phyloP scores from a whole-genome alignment of 2,329 filamentous ascomycete species.

The Penicillium brasilianum region DNA sequence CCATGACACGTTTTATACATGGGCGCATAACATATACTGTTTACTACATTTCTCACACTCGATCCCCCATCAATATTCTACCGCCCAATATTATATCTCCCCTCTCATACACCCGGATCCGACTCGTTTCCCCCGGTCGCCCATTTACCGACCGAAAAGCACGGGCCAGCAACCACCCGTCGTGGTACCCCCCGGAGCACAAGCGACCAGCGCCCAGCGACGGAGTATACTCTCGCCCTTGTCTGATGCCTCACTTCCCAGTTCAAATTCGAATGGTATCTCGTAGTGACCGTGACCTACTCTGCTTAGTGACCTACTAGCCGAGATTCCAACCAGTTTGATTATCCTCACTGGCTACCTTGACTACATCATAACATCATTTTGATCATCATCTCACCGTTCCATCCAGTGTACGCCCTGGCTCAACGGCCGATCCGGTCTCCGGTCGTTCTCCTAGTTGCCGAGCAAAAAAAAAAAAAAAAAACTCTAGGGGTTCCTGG shows the following conservation, averaged over 20 bases:
- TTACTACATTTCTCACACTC: too few relatives aligned
- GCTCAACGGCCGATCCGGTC: not conserved
- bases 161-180: slow-evolving; percentile 12
- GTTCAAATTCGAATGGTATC: not conserved
- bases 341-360: not conserved
- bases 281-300: not conserved
- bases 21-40: too few relatives aligned
- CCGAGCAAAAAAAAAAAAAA: not conserved
- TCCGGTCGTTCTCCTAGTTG: not conserved
- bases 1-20: too few relatives aligned
- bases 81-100: slow-evolving; percentile 10
- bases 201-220: not conserved
- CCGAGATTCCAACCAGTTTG: not conserved
- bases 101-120: slow-evolving; percentile 14
- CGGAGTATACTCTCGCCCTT: too few relatives aligned
- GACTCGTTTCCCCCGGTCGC: not conserved
- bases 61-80: too few relatives aligned
- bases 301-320: too few relatives aligned
- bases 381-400: not conserved
- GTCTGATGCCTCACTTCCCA: too few relatives aligned
- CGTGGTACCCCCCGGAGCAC: slow-evolving; percentile 10
- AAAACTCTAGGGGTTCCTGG: not conserved
- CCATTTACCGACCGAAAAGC: slow-evolving; percentile 8
- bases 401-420: not conserved
- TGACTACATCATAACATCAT: not conserved